A percentile compares a stretch with the other conserved stretches of the same genome.
Evolutionary conservation across 2,329 filamentous ascomycete species (phyloP).

Genomic region (Davidsoniella virescens): DNA sequence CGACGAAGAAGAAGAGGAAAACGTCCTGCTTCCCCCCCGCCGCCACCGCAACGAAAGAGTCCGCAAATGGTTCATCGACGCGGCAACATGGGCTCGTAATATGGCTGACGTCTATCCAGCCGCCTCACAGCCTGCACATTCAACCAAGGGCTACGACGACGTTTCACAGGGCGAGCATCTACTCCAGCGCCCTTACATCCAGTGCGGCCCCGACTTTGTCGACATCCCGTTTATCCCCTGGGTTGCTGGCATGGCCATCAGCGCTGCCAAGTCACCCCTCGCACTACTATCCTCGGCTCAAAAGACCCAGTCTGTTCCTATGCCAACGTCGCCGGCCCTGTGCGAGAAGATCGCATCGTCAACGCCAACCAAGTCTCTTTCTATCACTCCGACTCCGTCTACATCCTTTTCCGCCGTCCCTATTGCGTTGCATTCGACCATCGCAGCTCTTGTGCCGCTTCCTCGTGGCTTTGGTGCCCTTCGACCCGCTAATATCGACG

Average conservation of each 20-base stretch:
- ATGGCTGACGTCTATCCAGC: constrained; percentile 12
- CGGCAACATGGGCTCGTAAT: constrained; percentile 9
- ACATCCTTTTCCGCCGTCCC: constrained; percentile 10
- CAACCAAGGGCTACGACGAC: constrained; percentile 4
- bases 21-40: background rate
- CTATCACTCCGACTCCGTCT: constrained; percentile 3
- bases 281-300: background rate
- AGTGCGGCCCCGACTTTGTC: constrained; percentile 10
- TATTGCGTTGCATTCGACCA: constrained; percentile 8
- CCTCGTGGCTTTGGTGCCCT: constrained; percentile 4
- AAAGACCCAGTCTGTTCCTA: background rate
- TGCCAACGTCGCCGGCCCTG: constrained; percentile 9
- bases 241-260: constrained; percentile 6
- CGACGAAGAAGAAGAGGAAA: constrained; percentile 7
- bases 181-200: constrained; percentile 10
- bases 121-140: constrained; percentile 3
- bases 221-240: constrained; percentile 11
- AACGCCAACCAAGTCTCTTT: constrained; percentile 8
- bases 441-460: constrained; percentile 5
- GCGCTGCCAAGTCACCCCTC: constrained; percentile 9
- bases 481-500: constrained; percentile 9
- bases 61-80: constrained; percentile 9
- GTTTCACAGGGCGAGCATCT: constrained; percentile 8
- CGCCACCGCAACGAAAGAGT: constrained; percentile 8
- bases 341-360: constrained; percentile 12